A percentile compares a stretch with the other conserved stretches of the same genome.
These are phyloP conservation scores for Pelagophyceae sp. DNA, from an alignment of 352 stramenopile species.

Conservation along the genomic window DNA sequence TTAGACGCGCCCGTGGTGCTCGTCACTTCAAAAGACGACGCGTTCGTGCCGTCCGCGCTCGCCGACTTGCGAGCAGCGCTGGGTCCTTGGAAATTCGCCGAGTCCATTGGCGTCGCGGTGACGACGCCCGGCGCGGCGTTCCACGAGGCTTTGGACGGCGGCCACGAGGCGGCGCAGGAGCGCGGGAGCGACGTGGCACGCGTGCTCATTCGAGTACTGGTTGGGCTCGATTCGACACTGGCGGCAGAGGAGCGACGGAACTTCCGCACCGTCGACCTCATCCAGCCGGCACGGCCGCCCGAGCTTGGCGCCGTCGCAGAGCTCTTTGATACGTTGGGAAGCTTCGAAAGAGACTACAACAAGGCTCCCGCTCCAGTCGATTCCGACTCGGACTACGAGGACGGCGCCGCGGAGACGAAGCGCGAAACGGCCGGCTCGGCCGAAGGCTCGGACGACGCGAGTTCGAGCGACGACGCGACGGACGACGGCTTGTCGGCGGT, in stretches of 20 bases:
- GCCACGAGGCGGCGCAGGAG: constrained; percentile 27
- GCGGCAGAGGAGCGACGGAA: neutral
- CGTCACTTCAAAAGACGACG: neutral
- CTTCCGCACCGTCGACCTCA: neutral
- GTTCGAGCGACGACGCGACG: neutral
- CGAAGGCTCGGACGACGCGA: no score
- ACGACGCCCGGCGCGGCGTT: neutral
- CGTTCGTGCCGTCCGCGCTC: constrained; percentile 21
- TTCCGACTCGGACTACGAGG: no score
- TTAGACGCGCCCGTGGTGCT: constrained; percentile 19
- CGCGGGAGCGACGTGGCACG: neutral
- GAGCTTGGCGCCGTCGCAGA: constrained; percentile 20
- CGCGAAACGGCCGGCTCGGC: no score
- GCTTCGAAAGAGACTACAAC: constrained; percentile 3
- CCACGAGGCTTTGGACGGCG: neutral
- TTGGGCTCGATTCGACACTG: neutral
- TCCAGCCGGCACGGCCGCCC: neutral
- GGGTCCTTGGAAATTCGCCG: neutral
- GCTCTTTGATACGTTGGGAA: constrained; percentile 10
- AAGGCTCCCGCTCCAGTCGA: no score
- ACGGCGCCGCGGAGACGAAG: neutral
- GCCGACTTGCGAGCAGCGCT: constrained; percentile 9
- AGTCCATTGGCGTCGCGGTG: neutral
- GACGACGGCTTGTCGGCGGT: constrained; percentile 5
- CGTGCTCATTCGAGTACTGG: constrained; percentile 18